These are phyloP conservation scores for Prunus dulcis DNA, from an alignment of 306 rosid species.

Conservation along the genomic window DNA sequence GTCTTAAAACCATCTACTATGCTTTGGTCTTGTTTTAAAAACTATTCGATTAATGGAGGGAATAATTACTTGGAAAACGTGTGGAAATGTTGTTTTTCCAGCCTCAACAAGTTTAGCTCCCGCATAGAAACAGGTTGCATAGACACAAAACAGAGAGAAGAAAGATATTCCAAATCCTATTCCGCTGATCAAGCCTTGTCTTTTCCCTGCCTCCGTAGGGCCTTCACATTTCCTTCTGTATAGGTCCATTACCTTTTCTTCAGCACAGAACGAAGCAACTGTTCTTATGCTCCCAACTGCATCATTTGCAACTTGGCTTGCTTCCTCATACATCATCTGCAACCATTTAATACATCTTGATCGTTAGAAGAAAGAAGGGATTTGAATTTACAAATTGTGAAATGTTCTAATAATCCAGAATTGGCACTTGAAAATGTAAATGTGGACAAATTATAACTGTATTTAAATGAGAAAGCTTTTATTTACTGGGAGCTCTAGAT, in stretches of 20 bases:
- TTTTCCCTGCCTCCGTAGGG: constrained; percentile 63
- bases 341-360: constrained; percentile 12
- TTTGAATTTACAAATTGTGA: neutral
- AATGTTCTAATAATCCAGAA: neutral
- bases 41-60: neutral
- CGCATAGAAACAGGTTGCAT: constrained; percentile 75
- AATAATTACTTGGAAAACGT: constrained; percentile 55
- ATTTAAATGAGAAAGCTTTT: no score
- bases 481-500: neutral
- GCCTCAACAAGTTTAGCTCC: constrained; percentile 60
- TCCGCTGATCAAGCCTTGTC: constrained; percentile 79
- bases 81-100: constrained; percentile 49
- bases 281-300: constrained; percentile 94
- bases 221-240: constrained; percentile 78
- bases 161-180: constrained; percentile 71
- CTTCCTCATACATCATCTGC: constrained; percentile 84
- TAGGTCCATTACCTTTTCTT: constrained; percentile 81
- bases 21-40: no score
- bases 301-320: constrained; percentile 86
- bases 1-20: neutral
- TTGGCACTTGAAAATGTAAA: no score
- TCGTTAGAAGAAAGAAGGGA: neutral
- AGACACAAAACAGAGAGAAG: constrained; percentile 57
- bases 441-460: no score
- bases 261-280: constrained; percentile 84